Evolutionary conservation across 2,329 filamentous ascomycete species (phyloP), one percentile per base, ranked within the genome.

Genomic region (Tolypocladium endophyticum): DNA sequence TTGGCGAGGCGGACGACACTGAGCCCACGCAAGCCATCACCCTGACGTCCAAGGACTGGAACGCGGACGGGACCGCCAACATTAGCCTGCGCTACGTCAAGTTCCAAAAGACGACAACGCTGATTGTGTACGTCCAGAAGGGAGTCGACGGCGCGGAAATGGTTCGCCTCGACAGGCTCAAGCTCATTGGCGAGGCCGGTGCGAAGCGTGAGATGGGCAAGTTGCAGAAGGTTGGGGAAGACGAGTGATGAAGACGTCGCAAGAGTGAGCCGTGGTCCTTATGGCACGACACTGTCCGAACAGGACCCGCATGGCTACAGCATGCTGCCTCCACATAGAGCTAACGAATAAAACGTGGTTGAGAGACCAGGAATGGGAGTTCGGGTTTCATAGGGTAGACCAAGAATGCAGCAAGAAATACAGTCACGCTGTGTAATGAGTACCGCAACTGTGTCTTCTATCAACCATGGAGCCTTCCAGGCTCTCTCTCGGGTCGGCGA

Each of bases 121-220:
- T 99, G 67, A 88, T 96, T 23, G 67, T 99, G 14, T 99, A 97
- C 72, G 87, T 99, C 39, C 89, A 89, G 58, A 87, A 95, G 71
- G 92, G 92, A 2, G 89, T 93, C 59, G 87, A 87, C 23, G 87
- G 90, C 57, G 84, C 87, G 52, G 92, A 97, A 71, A 92, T 90
- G 78, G 87, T 94, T 60, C 86, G 94, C 60, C 74, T 99, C 56
- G 90, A 94, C 74, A 81, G 90, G 57, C 75, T 94, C 64, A 81
- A 85, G 66, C 79, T 97, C 59, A 87, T 97, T 69, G 94, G 94
- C 36, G 93, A 97, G 74, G 84, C 86, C 20, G 93, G 94, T 18
- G 87, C 96, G 79, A 96, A 95, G 83, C 83, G 92, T 62, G 89
- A 94, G 60, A 90, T 92, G 84, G 93, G 92, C 65, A 96, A 95